Conservation (phyloP, 1,284 basidiomycete genomes). For the Ganoderma sp. region DNA sequence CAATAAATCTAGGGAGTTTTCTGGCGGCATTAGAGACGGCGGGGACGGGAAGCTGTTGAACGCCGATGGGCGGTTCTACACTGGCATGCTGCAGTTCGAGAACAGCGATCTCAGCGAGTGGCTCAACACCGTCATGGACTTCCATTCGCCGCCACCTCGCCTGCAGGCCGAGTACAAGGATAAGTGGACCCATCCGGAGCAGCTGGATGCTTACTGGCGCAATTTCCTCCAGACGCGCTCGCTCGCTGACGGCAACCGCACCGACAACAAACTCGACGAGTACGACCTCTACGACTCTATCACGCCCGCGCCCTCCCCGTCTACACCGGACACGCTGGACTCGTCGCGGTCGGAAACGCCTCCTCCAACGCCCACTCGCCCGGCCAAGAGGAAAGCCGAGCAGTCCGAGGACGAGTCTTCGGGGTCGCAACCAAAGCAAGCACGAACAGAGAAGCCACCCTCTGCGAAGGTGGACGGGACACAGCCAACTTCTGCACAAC, state of each 20-base stretch:
- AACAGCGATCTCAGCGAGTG: constrained; percentile 10
- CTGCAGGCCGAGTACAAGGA: not conserved
- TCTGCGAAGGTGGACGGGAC: too few species aligned
- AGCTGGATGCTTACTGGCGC: constrained; percentile 16
- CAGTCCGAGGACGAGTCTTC: not conserved
- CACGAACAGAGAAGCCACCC: not conserved
- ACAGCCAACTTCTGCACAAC: not conserved
- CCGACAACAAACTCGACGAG: not conserved
- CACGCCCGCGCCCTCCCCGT: not conserved
- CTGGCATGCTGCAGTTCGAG: not conserved
- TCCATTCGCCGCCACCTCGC: constrained; percentile 1
- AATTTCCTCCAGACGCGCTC: constrained; percentile 8
- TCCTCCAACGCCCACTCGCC: too few species aligned
- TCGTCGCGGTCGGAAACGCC: too few species aligned
- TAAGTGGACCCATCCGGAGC: constrained; percentile 15
- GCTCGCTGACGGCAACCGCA: not conserved
- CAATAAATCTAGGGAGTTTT: not conserved
- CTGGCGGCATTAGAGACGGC: not conserved
- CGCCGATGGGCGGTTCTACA: constrained; percentile 3
- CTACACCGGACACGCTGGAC: too few species aligned
- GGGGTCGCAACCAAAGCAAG: not conserved
- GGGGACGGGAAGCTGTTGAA: constrained; percentile 16
- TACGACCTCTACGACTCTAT: not conserved
- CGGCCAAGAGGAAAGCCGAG: not conserved
- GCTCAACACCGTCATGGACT: constrained; percentile 21